Conservation (phyloP, 1,284 basidiomycete genomes). For the Fomitiporia mediterranea region DNA sequence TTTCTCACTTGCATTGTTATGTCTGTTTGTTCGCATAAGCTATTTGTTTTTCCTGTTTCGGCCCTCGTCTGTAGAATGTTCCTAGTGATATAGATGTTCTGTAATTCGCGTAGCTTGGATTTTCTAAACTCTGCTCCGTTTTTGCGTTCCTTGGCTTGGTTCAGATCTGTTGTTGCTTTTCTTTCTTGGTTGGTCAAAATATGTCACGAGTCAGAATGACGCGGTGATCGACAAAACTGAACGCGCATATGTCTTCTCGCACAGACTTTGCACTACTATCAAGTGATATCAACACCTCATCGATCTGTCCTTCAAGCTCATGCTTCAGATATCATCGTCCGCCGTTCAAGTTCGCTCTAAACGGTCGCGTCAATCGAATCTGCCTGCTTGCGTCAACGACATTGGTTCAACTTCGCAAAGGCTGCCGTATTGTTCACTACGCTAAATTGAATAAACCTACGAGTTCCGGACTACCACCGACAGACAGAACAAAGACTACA, state of each 20-base stretch:
- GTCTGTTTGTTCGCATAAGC: conserved; percentile 8
- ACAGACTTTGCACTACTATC: not conserved
- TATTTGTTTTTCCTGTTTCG: conserved; percentile 8
- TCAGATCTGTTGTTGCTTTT: not conserved
- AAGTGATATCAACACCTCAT: not conserved
- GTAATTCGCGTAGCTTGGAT: too few species aligned
- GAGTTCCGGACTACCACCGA: too few species aligned
- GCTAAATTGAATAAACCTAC: too few species aligned
- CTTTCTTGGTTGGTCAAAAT: too few species aligned
- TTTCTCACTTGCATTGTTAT: conserved; percentile 4
- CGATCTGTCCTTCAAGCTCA: conserved; percentile 6
- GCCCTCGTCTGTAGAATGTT: conserved; percentile 6
- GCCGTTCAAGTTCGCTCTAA: not conserved
- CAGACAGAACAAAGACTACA: too few species aligned
- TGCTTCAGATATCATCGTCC: conserved; percentile 7
- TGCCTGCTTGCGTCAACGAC: too few species aligned
- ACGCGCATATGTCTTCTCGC: not conserved
- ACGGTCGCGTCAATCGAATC: not conserved
- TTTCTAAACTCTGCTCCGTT: not conserved
- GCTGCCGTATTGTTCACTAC: too few species aligned
- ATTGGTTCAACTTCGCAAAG: too few species aligned
- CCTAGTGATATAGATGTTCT: conserved; percentile 1
- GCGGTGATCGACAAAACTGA: not conserved
- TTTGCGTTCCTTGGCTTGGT: not conserved
- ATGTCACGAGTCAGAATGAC: too few species aligned